Evolutionary conservation across 805 yeast genomes (phyloP), one percentile per base, ranked within the genome.

Genomic region (Clavispora santaluciae): DNA sequence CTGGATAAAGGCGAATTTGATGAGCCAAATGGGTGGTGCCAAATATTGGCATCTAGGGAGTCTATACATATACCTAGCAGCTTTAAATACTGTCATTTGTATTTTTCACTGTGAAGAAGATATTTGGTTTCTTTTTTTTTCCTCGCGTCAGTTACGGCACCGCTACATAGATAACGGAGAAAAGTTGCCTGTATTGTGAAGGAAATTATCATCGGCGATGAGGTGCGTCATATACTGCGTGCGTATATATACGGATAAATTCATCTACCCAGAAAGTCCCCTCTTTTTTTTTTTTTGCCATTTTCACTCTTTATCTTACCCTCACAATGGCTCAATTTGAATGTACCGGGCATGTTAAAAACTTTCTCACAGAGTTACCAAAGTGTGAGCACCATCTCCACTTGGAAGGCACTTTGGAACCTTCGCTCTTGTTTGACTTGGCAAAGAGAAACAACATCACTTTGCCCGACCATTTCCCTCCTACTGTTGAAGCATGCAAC

Each of bases 371-470:
- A 30, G 91, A 82, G 51, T 68, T 86, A 38, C 95, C 95, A 43
- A 86, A 86, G 62, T 86, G 93, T 67, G 95, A 86, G 60, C 91
- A 86, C 59, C 95, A 86, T 57, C 76, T 86, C 45, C 95, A 86
- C 62, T 60, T 86, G 34, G 95, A 86, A 66, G 95, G 95, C 24
- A 84, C 95, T 30, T 61, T 86, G 41, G 85, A 82, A 46, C 93
- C 95, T n/a, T 76, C 77, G 36, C 70, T 85, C 26, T 66, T 86
- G 43, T 83, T 84, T 62, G 75, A 78, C 39, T 66, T 86, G 41
- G 89, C 91, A 0, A 64, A 73, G 53, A 75, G 86, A 64, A 84
- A 85, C 64, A 60, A 64, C 25, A 71, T 86, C 42, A 42, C 56
- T 15, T 64, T 86, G 26, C 95, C 95, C 13, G 72, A 59, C 2